Evolutionary conservation across 345 rosid species (phyloP).

Genomic region (Erucastrum elatum): DNA sequence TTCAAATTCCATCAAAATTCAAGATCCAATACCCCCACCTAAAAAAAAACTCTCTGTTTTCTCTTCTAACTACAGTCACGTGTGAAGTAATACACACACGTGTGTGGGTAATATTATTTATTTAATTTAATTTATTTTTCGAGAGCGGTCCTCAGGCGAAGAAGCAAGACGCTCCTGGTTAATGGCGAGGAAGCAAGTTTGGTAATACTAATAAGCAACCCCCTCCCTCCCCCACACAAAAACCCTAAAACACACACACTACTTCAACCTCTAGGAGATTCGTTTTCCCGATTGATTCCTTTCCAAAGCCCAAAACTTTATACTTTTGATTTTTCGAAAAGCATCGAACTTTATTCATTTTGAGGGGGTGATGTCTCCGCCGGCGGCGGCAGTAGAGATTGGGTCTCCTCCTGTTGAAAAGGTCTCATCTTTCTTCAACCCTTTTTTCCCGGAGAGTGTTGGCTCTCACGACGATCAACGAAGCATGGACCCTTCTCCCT

Average conservation of each 20-base stretch:
- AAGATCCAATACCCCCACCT: too few relatives aligned
- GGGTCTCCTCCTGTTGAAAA: conserved; percentile 30
- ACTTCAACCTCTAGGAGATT: conserved; percentile 21
- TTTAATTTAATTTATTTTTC: not conserved
- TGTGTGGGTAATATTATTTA: not conserved
- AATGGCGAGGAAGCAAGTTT: conserved; percentile 20
- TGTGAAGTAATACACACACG: not conserved
- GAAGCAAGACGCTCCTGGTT: conserved; percentile 4
- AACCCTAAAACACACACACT: conserved; percentile 14
- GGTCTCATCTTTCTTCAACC: conserved; percentile 26
- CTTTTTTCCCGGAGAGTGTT: not conserved
- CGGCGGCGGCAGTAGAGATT: conserved; percentile 47
- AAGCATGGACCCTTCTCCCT: conserved; percentile 24
- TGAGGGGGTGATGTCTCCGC: conserved; percentile 45
- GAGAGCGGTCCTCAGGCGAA: conserved; percentile 22
- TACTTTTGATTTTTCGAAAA: conserved; percentile 3
- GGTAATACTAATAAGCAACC: too few relatives aligned
- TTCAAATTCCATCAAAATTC: too few relatives aligned
- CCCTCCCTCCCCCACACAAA: too few relatives aligned
- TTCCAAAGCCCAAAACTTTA: not conserved
- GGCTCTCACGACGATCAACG: conserved; percentile 26
- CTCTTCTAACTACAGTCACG: too few relatives aligned
- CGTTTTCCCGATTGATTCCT: conserved; percentile 2
- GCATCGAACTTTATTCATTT: not conserved
- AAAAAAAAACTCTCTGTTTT: too few relatives aligned